These are phyloP conservation scores for Discostella pseudostelligera DNA, from an alignment of 108 stramenopile genomes.

Conservation along the genomic window DNA sequence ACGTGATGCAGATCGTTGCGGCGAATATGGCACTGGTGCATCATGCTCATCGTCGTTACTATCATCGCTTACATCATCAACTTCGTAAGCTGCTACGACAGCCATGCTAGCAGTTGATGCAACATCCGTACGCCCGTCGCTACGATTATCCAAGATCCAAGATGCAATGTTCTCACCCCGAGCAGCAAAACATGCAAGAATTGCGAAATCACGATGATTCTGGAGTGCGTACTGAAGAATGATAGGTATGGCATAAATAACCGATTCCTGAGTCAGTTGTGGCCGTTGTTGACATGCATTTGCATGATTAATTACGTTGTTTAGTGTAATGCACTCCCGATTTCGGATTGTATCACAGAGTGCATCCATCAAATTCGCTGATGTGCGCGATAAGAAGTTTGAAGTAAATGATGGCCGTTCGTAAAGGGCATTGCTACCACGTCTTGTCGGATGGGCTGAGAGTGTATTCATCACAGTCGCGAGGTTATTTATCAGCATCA, in stretches of 20 bases:
- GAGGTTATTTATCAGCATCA: neutral
- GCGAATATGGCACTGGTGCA: slow-evolving; percentile 17
- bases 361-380: slow-evolving; percentile 10
- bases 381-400: neutral
- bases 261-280: neutral
- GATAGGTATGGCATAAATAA: slow-evolving; percentile 23
- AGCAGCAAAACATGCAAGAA: slow-evolving; percentile 33
- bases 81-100: slow-evolving; percentile 22
- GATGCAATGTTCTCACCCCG: slow-evolving; percentile 31
- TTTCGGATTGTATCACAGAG: slow-evolving; percentile 20
- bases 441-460: neutral
- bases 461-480: neutral
- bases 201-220: slow-evolving; percentile 36
- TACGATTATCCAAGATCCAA: slow-evolving; percentile 16
- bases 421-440: neutral
- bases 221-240: slow-evolving; percentile 39
- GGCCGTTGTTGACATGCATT: slow-evolving; percentile 3
- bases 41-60: slow-evolving; percentile 49
- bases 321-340: slow-evolving; percentile 28
- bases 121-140: neutral
- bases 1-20: slow-evolving; percentile 12
- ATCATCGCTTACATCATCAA: slow-evolving; percentile 51
- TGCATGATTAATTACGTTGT: slow-evolving; percentile 14
- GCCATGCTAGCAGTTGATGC: slow-evolving; percentile 6
- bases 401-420: neutral